Base-by-base conservation (phyloP, 305 asterid genomes). In the Solanum hybrid region DNA sequence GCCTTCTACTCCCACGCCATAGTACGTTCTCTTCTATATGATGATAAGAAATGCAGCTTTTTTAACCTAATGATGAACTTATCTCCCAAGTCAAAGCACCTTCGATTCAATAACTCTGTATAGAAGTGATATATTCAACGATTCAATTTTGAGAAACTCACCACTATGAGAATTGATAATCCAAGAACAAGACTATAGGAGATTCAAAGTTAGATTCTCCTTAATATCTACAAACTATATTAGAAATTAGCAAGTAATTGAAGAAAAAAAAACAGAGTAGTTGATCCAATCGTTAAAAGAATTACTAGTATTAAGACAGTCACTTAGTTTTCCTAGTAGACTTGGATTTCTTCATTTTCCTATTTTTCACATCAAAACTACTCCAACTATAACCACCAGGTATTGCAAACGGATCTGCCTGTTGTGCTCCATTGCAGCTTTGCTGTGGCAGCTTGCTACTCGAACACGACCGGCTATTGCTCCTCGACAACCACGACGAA, bases 351-450 rank as follows among this genome's bases (percentile, higher is more conserved):
- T 89, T 96, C 94, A 91, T 71, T 84, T 93, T 95, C 94, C 93
- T 91, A 36, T 87, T 94, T 90, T 93, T 95, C 40, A 90, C 96
- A 87, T 94, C 95, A 81, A 93, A 92, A 66, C 95, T 94, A 89
- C 97, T 92, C 98, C 98, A 96, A 29, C 89, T 91, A 88, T 97
- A 96, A 6, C 94, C 97, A 34, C 85, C 86, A 19, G 99, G 98
- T 40, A 97, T 94, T 29, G 91, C 94, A 82, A 96, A 97, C 7
- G 99, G 98, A 88, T 97, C 96, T 35, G 17, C 87, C 11, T 73
- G 91, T 77, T 86, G 78, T 77, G 85, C 80, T 31, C 89, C 89
- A 82, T 64, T 88, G n/a, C 91, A 17, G 78, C 86, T 88, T 11
- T 69, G 87, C 72, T 84, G 92, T 78, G 86, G 92, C 77, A 90